Evolutionary conservation across 257 asterid genomes (phyloP).

Genomic region (Rhazya stricta): DNA sequence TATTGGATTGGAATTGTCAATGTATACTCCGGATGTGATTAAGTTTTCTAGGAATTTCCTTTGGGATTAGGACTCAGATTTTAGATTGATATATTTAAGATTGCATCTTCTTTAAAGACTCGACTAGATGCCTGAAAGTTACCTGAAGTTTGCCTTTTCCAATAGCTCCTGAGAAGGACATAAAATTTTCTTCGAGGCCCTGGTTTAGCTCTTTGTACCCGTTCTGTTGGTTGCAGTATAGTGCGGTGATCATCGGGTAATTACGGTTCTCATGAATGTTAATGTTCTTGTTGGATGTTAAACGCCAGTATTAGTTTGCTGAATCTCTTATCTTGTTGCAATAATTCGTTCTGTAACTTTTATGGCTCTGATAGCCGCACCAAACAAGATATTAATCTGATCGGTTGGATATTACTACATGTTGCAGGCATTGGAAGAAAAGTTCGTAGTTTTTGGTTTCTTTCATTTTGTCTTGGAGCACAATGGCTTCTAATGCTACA

Average conservation of each 20-base stretch:
- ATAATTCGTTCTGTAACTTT: background rate
- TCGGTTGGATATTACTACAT: background rate
- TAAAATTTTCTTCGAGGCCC: no score
- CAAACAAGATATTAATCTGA: background rate
- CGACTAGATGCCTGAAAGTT: background rate
- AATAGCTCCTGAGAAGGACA: no score
- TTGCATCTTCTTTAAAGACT: background rate
- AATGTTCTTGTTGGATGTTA: background rate
- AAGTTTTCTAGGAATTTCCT: background rate
- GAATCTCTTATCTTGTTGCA: background rate
- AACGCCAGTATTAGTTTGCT: no score
- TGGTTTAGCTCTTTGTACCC: background rate
- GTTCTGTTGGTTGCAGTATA: background rate
- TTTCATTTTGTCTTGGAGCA: background rate
- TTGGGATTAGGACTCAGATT: background rate
- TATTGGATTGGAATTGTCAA: background rate
- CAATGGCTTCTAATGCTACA: conserved; percentile 11
- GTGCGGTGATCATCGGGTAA: background rate
- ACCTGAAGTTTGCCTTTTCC: background rate
- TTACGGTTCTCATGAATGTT: background rate
- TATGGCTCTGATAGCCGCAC: background rate
- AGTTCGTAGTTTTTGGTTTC: background rate
- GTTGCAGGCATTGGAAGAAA: background rate
- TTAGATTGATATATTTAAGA: background rate
- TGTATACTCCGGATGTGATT: background rate